A percentile compares a stretch with the other conserved stretches of the same genome.
Conservation (phyloP, 352 stramenopile genomes). For the Aphanomyces invadans region DNA sequence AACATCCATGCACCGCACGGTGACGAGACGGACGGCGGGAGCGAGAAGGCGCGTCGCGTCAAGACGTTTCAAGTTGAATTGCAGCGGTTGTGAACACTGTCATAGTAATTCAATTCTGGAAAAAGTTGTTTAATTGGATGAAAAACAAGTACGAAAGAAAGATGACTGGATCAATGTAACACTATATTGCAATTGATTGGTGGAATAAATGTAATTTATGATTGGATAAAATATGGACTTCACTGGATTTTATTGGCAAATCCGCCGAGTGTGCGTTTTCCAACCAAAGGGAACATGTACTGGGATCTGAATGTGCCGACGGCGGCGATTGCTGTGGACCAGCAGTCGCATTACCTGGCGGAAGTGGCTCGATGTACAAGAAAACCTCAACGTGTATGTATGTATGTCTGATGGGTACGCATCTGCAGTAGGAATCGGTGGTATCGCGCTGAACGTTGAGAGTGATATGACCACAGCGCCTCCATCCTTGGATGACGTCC, state of each 20-base stretch:
- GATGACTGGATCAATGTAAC: neutral
- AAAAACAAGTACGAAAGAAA: neutral
- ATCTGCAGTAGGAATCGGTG: slow-evolving; percentile 51
- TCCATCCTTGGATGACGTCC: neutral
- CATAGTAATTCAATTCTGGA: neutral
- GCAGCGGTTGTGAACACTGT: no score
- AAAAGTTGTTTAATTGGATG: neutral
- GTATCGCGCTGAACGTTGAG: slow-evolving; percentile 55
- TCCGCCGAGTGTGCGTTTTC: neutral
- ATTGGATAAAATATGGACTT: slow-evolving; percentile 4
- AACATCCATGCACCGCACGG: neutral
- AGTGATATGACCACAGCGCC: slow-evolving; percentile 29
- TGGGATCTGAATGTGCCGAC: slow-evolving; percentile 64
- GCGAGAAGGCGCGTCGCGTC: neutral
- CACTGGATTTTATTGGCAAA: slow-evolving; percentile 8
- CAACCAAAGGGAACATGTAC: slow-evolving; percentile 33
- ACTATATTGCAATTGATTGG: neutral
- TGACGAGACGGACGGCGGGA: neutral
- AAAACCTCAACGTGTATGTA: neutral
- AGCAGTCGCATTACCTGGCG: slow-evolving; percentile 35
- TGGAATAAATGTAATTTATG: neutral
- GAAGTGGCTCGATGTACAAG: slow-evolving; percentile 61
- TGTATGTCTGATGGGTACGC: neutral
- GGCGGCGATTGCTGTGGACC: neutral
- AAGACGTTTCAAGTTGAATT: slow-evolving; percentile 1